Evolutionary conservation across 768 basidiomycete species (phyloP), one percentile per base, ranked within the genome.

Genomic region (Psilocybe cyanescens): DNA sequence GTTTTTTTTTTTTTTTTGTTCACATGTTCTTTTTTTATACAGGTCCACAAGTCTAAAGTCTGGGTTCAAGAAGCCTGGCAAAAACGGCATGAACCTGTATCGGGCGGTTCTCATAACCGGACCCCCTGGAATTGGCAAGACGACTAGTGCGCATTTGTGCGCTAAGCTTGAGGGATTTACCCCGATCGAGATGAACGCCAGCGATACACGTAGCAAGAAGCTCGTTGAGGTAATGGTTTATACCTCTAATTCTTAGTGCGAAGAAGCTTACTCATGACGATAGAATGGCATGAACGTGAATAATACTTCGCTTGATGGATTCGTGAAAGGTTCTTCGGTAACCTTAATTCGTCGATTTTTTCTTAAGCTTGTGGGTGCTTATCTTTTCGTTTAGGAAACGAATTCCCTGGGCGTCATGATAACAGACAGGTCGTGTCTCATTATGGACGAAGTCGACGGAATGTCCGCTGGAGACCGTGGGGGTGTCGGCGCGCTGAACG

Each of bases 371-470:
- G 14, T 59, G 60, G 41, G 24, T 41, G 19, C 49, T 19, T 8
- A 39, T 55, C 5, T 30, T 57, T 35, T 19, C 37, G 39, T 30
- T 35, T 11, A 72, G 71, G 58, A 59, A 85, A 86, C 85, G 8
- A 93, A 91, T 63, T 84, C 86, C 1, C 76, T 85, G 1, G 95
- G 91, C 2, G 79, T 96, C 2, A 70, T 78, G 14, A 87, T 98
- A 65, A 95, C 91, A 0, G 85, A 91, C 67, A 86, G 81, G 71
- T 86, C 91, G 0, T 94, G 95, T 65, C 79, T 99, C 48, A 99
- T 99, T 71, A 98, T 99, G 97, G 97, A 99, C 69, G 97, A 99
- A 72, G 97, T 99, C 2, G 97, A 99, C 66, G 97, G 97, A 1
- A 99, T 99, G 96, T 97, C 95, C 4, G 92, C 93, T 3, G 97